These are phyloP conservation scores for Xylaria grammica DNA, from an alignment of 495 filamentous ascomycete genomes.

Conservation along the genomic window DNA sequence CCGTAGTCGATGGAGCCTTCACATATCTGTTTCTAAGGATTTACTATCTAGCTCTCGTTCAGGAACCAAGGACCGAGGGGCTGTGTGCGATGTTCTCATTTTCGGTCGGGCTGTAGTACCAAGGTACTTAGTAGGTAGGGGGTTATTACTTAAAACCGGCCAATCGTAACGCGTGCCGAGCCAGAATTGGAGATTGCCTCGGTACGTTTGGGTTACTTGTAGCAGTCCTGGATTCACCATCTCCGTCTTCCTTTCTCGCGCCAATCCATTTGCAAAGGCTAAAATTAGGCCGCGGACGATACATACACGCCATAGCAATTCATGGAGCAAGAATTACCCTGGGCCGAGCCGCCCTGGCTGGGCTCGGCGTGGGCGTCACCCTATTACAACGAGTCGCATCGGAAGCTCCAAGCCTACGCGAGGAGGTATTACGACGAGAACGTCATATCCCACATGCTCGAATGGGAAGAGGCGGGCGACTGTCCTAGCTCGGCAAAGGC, in stretches of 20 bases:
- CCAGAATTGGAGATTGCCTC: not conserved
- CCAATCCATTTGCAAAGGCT: too few species aligned
- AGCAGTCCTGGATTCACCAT: not conserved
- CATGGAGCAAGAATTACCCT: constrained; percentile 25
- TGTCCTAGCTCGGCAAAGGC: constrained; percentile 44
- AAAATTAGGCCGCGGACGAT: too few species aligned
- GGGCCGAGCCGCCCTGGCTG: constrained; percentile 59
- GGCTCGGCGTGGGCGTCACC: constrained; percentile 43
- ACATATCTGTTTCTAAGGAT: too few species aligned
- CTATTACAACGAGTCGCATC: constrained; percentile 71
- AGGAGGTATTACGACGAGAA: constrained; percentile 64
- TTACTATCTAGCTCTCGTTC: too few species aligned
- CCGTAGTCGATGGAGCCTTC: too few species aligned
- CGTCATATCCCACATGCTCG: constrained; percentile 60
- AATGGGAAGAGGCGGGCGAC: constrained; percentile 55
- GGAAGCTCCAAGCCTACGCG: constrained; percentile 59
- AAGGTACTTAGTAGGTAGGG: not conserved
- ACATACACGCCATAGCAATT: not conserved
- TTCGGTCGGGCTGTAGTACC: too few species aligned
- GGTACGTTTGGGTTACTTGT: not conserved
- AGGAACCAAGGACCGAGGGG: too few species aligned
- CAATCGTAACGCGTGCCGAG: not conserved
- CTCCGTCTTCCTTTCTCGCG: too few species aligned
- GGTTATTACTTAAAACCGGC: not conserved
- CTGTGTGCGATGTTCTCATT: too few species aligned